Conservation (phyloP, 768 basidiomycete species). For the Rhizopogon vesiculosus region DNA sequence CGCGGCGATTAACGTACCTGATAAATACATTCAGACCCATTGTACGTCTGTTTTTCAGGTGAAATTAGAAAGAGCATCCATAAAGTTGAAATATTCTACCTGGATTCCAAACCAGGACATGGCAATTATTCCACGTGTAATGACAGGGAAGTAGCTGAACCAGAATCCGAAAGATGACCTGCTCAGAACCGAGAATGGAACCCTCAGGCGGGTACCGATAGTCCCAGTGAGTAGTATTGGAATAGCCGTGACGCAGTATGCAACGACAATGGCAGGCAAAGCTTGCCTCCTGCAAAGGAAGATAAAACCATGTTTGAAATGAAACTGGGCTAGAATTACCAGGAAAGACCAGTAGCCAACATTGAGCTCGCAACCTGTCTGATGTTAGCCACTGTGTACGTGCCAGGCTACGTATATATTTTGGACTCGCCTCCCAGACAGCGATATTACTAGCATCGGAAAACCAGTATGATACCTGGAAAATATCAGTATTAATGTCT, state of each 20-base stretch:
- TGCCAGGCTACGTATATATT: neutral
- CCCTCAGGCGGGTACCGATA: constrained; percentile 69
- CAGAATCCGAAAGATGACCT: constrained; percentile 87
- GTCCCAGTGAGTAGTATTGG: constrained; percentile 78
- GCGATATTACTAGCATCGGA: constrained; percentile 35
- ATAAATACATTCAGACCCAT: constrained; percentile 70
- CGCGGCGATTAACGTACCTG: constrained; percentile 33
- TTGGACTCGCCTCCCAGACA: constrained; percentile 31
- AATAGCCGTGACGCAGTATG: constrained; percentile 65
- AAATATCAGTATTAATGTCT: constrained; percentile 19
- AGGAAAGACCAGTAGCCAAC: constrained; percentile 71
- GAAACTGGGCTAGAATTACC: constrained; percentile 28
- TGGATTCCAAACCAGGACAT: constrained; percentile 84
- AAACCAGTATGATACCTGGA: constrained; percentile 25
- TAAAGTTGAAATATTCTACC: constrained; percentile 27
- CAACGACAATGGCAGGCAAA: constrained; percentile 64
- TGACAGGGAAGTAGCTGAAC: constrained; percentile 81
- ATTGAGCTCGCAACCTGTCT: constrained; percentile 56
- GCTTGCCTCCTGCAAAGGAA: constrained; percentile 51
- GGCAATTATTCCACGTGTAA: constrained; percentile 69
- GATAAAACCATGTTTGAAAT: neutral
- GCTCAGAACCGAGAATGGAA: constrained; percentile 75
- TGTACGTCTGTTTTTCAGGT: constrained; percentile 35
- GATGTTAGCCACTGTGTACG: neutral
- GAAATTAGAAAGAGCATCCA: neutral